Base-by-base conservation (phyloP, 768 basidiomycete genomes). In the Mycena galopus region DNA sequence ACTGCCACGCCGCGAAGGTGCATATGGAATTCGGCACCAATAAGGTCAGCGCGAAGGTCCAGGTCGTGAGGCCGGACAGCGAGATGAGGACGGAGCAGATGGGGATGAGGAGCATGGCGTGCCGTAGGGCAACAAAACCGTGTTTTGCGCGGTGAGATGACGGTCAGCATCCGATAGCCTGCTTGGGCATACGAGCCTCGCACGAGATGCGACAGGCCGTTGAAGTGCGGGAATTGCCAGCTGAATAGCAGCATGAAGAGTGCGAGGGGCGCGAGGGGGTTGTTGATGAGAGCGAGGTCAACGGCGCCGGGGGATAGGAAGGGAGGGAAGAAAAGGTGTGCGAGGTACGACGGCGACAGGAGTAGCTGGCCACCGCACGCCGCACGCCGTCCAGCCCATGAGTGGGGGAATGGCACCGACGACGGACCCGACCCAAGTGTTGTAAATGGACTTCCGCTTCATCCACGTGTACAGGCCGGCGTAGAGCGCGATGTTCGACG, bases 211-310 rank as follows among this genome's bases (percentile, higher is more conserved):
- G 96, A 92, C n/a, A 99, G 86, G 1, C 96, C 82, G 81, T 97
- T 98, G 85, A 99, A 99, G 81, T 99, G 97, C 37, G 97, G 97
- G 84, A 99, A 99, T 79, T 99, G 98, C 97, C 98, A 99, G 72
- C 93, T 94, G 84, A 92, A 99, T 11, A 98, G 88, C 57, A 99
- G 82, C 82, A 92, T 87, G 83, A 94, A 95, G 3, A 99, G 85
- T 3, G 92, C 90, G 69, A 94, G 82, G 0, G 96, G 92, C 0
- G 93, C 90, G 50, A 98, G 88, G 0, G 96, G 92, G 78, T 95
- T 96, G 80, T 97, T 91, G 61, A 92, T 84, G 57, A 89, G 78
- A 21, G 88, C 79, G 16, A 85, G 37, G 73, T 90, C 88, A 32
- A 87, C 70, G 78, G 83, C 74, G 9, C 71, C 61, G 32, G 84